Evolutionary conservation across 75 land plant species (phyloP).

Genomic region (Azolla pinnata): DNA sequence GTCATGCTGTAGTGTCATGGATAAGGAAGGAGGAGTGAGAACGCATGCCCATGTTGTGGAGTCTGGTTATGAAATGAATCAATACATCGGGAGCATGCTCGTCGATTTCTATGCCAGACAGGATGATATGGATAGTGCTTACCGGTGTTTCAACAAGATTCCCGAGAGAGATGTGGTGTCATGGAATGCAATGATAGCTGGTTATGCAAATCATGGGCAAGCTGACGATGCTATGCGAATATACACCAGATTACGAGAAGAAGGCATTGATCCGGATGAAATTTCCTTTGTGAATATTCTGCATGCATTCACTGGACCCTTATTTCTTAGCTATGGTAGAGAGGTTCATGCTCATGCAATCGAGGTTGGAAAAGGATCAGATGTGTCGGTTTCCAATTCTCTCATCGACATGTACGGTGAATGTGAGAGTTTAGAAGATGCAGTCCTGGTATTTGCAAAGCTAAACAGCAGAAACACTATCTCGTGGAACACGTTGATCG

Average conservation of each 20-base stretch:
- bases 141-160: constrained; percentile 12
- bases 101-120: constrained; percentile 34
- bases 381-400: neutral
- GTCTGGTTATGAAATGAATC: constrained; percentile 17
- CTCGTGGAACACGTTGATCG: constrained; percentile 69
- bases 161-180: constrained; percentile 14
- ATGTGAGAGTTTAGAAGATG: constrained; percentile 51
- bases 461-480: constrained; percentile 30
- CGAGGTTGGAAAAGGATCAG: constrained; percentile 1
- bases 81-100: constrained; percentile 17
- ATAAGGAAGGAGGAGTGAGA: constrained; percentile 34
- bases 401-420: constrained; percentile 21
- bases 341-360: constrained; percentile 1
- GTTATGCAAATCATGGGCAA: constrained; percentile 24
- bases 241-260: constrained; percentile 13
- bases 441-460: constrained; percentile 40
- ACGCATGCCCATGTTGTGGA: constrained; percentile 32
- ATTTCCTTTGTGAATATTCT: neutral
- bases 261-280: constrained; percentile 4
- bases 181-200: constrained; percentile 38
- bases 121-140: constrained; percentile 22
- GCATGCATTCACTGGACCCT: neutral
- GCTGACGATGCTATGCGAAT: constrained; percentile 19
- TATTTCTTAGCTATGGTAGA: constrained; percentile 4
- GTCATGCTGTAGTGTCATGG: constrained; percentile 51